phyloP scores from a whole-genome alignment of 495 filamentous ascomycete species.

The Tuber melanosporum region DNA sequence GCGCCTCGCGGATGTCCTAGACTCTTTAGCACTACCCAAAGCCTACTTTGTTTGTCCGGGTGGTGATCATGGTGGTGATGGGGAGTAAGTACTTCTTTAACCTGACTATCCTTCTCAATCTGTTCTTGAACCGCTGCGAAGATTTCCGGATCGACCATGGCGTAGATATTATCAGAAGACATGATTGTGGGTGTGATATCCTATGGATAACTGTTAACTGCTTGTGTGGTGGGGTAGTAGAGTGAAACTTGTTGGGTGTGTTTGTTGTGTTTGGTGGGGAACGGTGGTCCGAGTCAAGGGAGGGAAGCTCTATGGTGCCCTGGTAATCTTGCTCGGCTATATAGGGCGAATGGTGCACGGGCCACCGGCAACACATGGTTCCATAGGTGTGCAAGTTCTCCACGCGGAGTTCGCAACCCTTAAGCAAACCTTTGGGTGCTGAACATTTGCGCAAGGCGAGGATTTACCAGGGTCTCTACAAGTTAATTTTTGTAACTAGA shows the following conservation, averaged over 20 bases:
- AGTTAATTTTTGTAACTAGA: not conserved
- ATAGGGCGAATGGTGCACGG: not conserved
- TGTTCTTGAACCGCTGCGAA: constrained; percentile 82
- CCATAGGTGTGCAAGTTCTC: not conserved
- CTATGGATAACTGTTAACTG: not conserved
- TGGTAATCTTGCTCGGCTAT: not conserved
- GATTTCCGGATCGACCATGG: constrained; percentile 71
- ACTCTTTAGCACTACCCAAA: not conserved
- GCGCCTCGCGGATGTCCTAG: constrained; percentile 68
- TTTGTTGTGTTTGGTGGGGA: constrained; percentile 9
- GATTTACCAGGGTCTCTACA: not conserved
- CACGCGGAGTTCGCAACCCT: too few species aligned
- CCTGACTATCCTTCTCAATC: constrained; percentile 75
- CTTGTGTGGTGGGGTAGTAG: not conserved
- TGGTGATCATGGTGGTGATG: not conserved
- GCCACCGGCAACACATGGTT: not conserved
- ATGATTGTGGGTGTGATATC: constrained; percentile 1
- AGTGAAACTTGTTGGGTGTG: constrained; percentile 7
- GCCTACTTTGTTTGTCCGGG: not conserved
- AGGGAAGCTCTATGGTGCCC: not conserved
- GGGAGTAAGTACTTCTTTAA: constrained; percentile 61
- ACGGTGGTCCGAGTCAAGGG: not conserved
- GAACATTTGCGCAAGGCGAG: not conserved
- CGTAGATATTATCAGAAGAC: constrained; percentile 8
- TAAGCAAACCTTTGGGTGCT: not conserved